A percentile compares a stretch with the other conserved stretches of the same genome.
Conservation (phyloP, 164 flowering plant genomes). For the Tetracentron sinense region DNA sequence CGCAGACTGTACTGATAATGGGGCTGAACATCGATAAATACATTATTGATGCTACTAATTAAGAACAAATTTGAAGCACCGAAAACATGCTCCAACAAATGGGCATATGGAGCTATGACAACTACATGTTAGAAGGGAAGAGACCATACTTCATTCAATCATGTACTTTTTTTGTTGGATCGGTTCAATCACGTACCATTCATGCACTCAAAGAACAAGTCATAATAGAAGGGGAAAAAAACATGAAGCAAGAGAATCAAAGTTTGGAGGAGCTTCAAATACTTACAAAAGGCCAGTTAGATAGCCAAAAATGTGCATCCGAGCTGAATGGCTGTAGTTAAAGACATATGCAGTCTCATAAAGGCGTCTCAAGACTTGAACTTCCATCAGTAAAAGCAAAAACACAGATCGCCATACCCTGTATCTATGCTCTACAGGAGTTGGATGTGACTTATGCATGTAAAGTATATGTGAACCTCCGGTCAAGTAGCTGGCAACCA, state of each 20-base stretch:
- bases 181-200: too few species aligned
- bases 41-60: not conserved
- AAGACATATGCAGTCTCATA: slow-evolving; percentile 71
- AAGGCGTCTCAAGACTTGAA: slow-evolving; percentile 81
- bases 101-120: not conserved
- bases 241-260: not conserved
- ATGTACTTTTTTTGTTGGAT: too few species aligned
- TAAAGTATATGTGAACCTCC: slow-evolving; percentile 60
- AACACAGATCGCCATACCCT: slow-evolving; percentile 59
- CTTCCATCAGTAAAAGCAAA: slow-evolving; percentile 82
- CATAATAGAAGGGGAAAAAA: not conserved
- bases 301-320: slow-evolving; percentile 83
- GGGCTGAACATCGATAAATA: not conserved
- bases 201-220: too few species aligned
- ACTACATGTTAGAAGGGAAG: not conserved
- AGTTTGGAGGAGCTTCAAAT: not conserved
- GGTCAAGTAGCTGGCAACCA: slow-evolving; percentile 53
- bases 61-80: not conserved
- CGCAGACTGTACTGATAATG: too few species aligned
- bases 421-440: slow-evolving; percentile 25
- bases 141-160: not conserved
- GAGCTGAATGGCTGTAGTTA: slow-evolving; percentile 76
- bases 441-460: slow-evolving; percentile 32
- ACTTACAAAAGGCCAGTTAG: slow-evolving; percentile 89
- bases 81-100: not conserved